A percentile compares a stretch with the other conserved stretches of the same genome.
phyloP scores from a whole-genome alignment of 192 early-diverging fungal species.

The Thamnidium elegans region DNA sequence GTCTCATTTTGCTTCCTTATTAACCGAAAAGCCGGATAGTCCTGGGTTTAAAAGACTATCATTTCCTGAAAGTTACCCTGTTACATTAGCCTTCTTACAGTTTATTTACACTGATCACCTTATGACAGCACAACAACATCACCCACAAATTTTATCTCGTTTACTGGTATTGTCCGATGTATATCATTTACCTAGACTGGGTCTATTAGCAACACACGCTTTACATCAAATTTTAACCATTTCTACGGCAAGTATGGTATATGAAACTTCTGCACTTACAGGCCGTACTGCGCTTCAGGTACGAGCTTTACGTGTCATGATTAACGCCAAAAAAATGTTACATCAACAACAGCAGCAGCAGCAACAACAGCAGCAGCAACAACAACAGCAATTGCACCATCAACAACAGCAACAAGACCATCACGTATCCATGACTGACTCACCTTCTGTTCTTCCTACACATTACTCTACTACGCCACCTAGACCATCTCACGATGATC shows the following conservation, averaged over 20 bases:
- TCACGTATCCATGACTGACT: neutral
- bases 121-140: constrained; percentile 64
- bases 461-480: neutral
- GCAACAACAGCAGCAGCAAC: constrained; percentile 3
- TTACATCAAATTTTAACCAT: constrained; percentile 63
- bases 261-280: constrained; percentile 61
- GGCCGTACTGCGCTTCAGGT: constrained; percentile 62
- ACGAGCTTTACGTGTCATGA: constrained; percentile 50
- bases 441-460: neutral
- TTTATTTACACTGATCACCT: constrained; percentile 68
- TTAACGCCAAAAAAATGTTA: constrained; percentile 52
- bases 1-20: constrained; percentile 45
- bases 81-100: constrained; percentile 61
- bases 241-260: constrained; percentile 62
- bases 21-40: constrained; percentile 33
- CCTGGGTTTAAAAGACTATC: constrained; percentile 22
- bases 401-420: constrained; percentile 2
- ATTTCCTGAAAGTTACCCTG: constrained; percentile 44
- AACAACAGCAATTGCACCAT: neutral
- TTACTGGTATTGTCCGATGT: constrained; percentile 60
- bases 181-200: constrained; percentile 58
- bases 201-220: constrained; percentile 49
- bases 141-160: constrained; percentile 64
- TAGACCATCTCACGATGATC: too few relatives aligned
- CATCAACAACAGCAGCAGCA: constrained; percentile 44